Percentiles rank a stretch among this genome's conserved stretches.
These are phyloP conservation scores for Arctium lappa DNA, from an alignment of 129 eudicot species.

Conservation along the genomic window DNA sequence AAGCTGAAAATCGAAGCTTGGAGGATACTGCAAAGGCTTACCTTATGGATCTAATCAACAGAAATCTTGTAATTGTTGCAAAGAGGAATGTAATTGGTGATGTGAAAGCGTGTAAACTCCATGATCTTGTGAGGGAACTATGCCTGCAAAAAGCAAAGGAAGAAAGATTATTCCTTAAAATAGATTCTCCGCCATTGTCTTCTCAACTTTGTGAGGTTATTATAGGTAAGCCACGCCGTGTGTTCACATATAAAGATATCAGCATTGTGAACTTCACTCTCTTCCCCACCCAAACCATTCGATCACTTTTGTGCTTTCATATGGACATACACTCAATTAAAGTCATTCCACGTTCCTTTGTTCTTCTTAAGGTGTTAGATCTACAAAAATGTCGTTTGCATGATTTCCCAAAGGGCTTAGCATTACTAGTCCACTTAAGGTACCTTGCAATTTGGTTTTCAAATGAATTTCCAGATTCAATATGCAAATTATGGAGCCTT, in stretches of 20 bases:
- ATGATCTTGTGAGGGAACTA: conserved; percentile 30
- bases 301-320: not conserved
- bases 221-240: not conserved
- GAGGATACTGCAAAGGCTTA: conserved; percentile 19
- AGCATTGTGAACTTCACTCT: not conserved
- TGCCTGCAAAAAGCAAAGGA: conserved; percentile 19
- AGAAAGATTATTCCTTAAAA: not conserved
- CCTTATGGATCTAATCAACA: conserved; percentile 6
- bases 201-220: not conserved
- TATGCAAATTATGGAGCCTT: not conserved
- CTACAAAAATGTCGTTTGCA: not conserved
- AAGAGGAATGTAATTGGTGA: conserved; percentile 1
- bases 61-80: not conserved
- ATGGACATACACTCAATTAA: not conserved
- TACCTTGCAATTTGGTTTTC: not conserved
- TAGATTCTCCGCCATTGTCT: not conserved
- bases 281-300: not conserved
- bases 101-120: not conserved
- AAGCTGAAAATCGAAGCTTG: conserved; percentile 1
- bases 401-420: not conserved
- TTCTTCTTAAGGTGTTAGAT: not conserved
- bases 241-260: not conserved
- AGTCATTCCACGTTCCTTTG: not conserved
- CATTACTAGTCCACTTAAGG: conserved; percentile 6
- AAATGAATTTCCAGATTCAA: not conserved